Base-by-base conservation (phyloP, 768 basidiomycete genomes). In the Pleurotus salmoneostramineus region DNA sequence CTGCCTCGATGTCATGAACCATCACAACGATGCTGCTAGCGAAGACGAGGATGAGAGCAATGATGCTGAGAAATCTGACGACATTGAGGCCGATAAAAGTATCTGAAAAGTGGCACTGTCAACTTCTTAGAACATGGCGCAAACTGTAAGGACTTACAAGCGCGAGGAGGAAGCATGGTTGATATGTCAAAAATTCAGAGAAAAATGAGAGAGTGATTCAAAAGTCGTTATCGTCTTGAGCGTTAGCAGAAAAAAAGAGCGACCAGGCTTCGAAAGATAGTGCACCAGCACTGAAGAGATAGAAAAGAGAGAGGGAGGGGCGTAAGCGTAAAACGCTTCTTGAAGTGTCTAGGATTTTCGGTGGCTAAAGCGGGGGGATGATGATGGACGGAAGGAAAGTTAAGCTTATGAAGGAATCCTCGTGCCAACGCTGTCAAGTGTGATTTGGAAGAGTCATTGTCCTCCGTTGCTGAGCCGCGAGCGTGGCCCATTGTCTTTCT, bases 31-130 rank as follows among this genome's bases (percentile, higher is more conserved):
- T 84, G 57, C 81, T 90, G 69, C 83, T 89, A 10, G 89, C 74
- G 63, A 96, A 89, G 6, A 94, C 90, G 50, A 95, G 83, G 31
- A 93, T 72, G 57, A 96, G 81, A 14, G 85, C 81, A 62, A 95
- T 71, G 68, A 96, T 79, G 69, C 90, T 93, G 61, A 97, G 67
- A 45, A 76, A 69, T 58, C 95, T 88, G 66, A 90, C 75, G 66
- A 74, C 79, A 68, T 96, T 95, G 69, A 95, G 84, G 62, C 83
- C 84, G 66, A 89, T 78, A 72, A 93, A 93, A 50, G 69, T 60
- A 50, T 75, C 80, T 80, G 58, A 7, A 55, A 32, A 44, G 43
- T 58, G 56, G 31, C 49, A 55, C 31, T 33, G 21, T 17, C 11
- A 32, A 3, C 7, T 17, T 12, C 15, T 5, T 11, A 2, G 15